Conservation (phyloP, 352 stramenopile species). For the Phytophthora tubulina region DNA sequence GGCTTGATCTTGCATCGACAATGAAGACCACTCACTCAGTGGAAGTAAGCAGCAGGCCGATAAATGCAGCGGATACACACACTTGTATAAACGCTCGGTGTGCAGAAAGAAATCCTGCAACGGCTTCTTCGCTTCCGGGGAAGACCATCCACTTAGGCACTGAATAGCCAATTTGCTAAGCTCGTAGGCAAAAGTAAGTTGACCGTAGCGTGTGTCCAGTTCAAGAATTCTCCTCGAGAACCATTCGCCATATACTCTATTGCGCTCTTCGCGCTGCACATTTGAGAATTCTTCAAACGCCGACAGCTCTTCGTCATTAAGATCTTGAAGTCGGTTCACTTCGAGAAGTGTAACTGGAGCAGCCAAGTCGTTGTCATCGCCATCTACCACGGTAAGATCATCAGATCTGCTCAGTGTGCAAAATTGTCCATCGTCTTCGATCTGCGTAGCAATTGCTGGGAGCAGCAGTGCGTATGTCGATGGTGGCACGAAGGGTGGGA, state of each 20-base stretch:
- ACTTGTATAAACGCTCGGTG: constrained; percentile 71
- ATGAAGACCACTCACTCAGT: constrained; percentile 61
- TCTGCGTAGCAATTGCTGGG: constrained; percentile 45
- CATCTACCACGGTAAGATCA: not conserved
- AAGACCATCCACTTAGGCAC: constrained; percentile 43
- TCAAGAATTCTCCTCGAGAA: constrained; percentile 63
- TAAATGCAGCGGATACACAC: constrained; percentile 57
- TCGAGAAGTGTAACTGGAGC: constrained; percentile 37
- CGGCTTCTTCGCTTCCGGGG: constrained; percentile 38
- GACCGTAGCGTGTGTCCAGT: constrained; percentile 67
- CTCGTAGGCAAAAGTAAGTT: constrained; percentile 58
- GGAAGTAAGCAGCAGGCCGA: constrained; percentile 49
- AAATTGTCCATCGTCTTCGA: constrained; percentile 49
- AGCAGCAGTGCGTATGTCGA: constrained; percentile 56
- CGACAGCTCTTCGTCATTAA: constrained; percentile 48
- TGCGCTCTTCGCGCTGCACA: constrained; percentile 35
- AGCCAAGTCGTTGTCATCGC: constrained; percentile 22
- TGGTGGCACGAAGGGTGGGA: constrained; percentile 53
- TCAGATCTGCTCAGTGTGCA: constrained; percentile 44
- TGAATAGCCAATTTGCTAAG: constrained; percentile 49
- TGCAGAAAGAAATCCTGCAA: constrained; percentile 61
- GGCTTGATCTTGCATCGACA: constrained; percentile 73
- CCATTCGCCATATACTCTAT: constrained; percentile 55
- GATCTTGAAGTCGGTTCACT: constrained; percentile 58
- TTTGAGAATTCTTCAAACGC: constrained; percentile 47